Conservation (phyloP, 192 early-diverging fungal genomes). For the Glomus cerebriforme region DNA sequence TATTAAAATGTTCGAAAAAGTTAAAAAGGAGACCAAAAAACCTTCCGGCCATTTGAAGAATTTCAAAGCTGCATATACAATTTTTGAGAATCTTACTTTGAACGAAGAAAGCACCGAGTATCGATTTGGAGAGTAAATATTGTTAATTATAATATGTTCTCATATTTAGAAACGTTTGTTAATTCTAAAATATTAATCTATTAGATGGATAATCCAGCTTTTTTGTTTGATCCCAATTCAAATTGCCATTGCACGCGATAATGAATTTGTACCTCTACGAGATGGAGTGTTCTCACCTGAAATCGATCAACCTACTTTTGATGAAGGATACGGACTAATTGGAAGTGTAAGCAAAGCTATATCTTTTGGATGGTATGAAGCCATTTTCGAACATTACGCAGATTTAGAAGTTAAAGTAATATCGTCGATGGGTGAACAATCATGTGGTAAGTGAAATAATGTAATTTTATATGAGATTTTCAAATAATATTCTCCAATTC, state of each 20-base stretch:
- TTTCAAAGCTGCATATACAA: not conserved
- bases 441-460: constrained; percentile 18
- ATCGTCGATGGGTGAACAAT: constrained; percentile 36
- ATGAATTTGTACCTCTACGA: constrained; percentile 22
- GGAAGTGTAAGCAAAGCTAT: constrained; percentile 22
- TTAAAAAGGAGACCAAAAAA: constrained; percentile 27
- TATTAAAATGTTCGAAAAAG: constrained; percentile 8
- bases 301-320: not conserved
- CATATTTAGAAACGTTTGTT: not conserved
- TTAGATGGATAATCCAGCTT: constrained; percentile 24
- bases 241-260: constrained; percentile 30
- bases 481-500: not conserved
- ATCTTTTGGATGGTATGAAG: constrained; percentile 33
- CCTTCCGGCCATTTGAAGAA: constrained; percentile 12
- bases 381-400: constrained; percentile 30
- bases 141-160: not conserved
- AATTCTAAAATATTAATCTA: not conserved
- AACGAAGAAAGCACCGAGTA: not conserved
- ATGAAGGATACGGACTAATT: constrained; percentile 23
- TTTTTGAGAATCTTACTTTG: not conserved
- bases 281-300: constrained; percentile 23
- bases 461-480: not conserved
- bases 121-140: constrained; percentile 20
- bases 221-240: constrained; percentile 22
- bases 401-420: constrained; percentile 28